Conservation (phyloP, 805 yeast genomes). For the Komagataella mondaviorum region DNA sequence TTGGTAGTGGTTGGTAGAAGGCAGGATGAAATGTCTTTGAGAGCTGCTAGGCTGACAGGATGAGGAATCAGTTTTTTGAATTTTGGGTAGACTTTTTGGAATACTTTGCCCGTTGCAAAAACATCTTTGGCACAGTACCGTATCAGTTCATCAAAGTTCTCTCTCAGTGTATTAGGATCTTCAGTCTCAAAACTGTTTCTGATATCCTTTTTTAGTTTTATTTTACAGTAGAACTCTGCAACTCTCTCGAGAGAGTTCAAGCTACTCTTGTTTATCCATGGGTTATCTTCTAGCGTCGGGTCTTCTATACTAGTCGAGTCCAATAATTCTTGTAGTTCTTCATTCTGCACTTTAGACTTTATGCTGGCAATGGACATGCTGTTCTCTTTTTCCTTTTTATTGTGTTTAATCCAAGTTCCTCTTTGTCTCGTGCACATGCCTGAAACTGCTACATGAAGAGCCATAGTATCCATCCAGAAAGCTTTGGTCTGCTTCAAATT, state of each 20-base stretch:
- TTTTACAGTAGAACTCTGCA: constrained; percentile 63
- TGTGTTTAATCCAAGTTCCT: constrained; percentile 56
- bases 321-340: constrained; percentile 14
- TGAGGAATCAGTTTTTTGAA: constrained; percentile 70
- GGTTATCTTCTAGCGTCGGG: constrained; percentile 38
- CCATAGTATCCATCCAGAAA: constrained; percentile 83
- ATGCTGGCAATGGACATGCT: constrained; percentile 6
- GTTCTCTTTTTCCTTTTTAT: constrained; percentile 19
- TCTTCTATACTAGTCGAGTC: constrained; percentile 17
- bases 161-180: constrained; percentile 38
- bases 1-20: constrained; percentile 62
- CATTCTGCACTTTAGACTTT: constrained; percentile 8
- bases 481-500: constrained; percentile 50
- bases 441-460: constrained; percentile 76
- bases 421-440: constrained; percentile 93
- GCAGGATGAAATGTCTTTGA: constrained; percentile 58
- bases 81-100: constrained; percentile 52
- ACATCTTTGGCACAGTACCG: constrained; percentile 84
- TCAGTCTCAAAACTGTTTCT: constrained; percentile 51
- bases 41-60: constrained; percentile 87
- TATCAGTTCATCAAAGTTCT: constrained; percentile 48
- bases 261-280: constrained; percentile 75
- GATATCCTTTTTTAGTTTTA: constrained; percentile 47
- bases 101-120: constrained; percentile 56
- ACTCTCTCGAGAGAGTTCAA: constrained; percentile 73